Evolutionary conservation across 2,329 filamentous ascomycete species (phyloP).

Genomic region (Fusarium continuum): DNA sequence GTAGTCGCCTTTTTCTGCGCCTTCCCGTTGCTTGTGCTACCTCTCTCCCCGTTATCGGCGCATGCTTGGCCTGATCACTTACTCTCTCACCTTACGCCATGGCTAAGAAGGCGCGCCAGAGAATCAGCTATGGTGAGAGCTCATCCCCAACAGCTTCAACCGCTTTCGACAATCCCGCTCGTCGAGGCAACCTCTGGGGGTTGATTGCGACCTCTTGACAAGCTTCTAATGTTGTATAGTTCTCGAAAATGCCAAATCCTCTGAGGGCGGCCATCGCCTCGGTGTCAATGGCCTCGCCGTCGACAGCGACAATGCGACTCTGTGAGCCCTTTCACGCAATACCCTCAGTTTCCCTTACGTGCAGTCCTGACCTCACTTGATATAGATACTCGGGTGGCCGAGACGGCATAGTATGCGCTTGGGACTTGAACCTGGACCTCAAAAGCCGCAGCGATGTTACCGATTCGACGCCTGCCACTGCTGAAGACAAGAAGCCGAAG

Average conservation of each 20-base stretch:
- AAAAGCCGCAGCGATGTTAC: slow-evolving; percentile 45
- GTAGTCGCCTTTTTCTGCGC: slow-evolving; percentile 22
- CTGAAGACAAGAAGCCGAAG: slow-evolving; percentile 48
- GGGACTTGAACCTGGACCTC: slow-evolving; percentile 84
- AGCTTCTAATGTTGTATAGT: slow-evolving; percentile 51
- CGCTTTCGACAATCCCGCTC: neutral
- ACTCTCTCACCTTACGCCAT: slow-evolving; percentile 51
- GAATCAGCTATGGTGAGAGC: slow-evolving; percentile 73
- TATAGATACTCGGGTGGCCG: slow-evolving; percentile 91
- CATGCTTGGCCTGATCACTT: slow-evolving; percentile 28
- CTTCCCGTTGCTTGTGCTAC: slow-evolving; percentile 29
- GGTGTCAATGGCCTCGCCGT: slow-evolving; percentile 95
- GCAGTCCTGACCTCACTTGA: slow-evolving; percentile 24
- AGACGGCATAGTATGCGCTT: slow-evolving; percentile 95
- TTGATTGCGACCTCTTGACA: neutral
- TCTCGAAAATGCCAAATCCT: slow-evolving; percentile 67
- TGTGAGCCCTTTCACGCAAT: slow-evolving; percentile 66
- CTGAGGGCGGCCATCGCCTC: slow-evolving; percentile 83
- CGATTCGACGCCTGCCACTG: slow-evolving; percentile 44
- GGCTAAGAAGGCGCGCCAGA: slow-evolving; percentile 75
- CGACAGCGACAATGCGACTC: slow-evolving; percentile 81
- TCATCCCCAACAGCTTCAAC: neutral
- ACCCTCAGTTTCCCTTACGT: slow-evolving; percentile 8
- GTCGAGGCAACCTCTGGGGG: neutral
- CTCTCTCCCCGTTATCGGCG: slow-evolving; percentile 20